Percentiles rank a stretch among this genome's conserved stretches.
phyloP scores from a whole-genome alignment of 1,284 basidiomycete genomes.

The Cryptococcus neoformans region DNA sequence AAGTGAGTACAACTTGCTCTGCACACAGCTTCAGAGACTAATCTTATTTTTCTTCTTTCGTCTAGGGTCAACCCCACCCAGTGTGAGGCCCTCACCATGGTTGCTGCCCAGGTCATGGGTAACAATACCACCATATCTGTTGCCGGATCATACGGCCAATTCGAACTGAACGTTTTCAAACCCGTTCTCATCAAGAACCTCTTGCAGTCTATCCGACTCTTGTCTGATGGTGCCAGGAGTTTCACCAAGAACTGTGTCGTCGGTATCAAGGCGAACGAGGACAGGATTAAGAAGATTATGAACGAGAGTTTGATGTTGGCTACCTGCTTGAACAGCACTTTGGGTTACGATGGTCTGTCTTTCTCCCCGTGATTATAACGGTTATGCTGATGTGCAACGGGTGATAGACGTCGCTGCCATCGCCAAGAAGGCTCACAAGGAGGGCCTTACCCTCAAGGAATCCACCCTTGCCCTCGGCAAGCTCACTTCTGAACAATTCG shows the following conservation, averaged over 20 bases:
- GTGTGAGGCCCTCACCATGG: slow-evolving; percentile 99
- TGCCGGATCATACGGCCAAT: slow-evolving; percentile 93
- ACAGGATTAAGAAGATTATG: slow-evolving; percentile 80
- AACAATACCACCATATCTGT: slow-evolving; percentile 94
- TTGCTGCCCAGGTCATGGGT: slow-evolving; percentile 97
- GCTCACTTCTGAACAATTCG: slow-evolving; percentile 88
- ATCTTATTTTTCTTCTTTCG: background rate
- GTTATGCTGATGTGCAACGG: too few relatives aligned
- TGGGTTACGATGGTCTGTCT: slow-evolving; percentile 36
- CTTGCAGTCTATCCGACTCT: slow-evolving; percentile 87
- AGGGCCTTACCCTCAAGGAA: slow-evolving; percentile 93
- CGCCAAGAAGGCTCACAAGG: slow-evolving; percentile 99
- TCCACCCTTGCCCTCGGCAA: slow-evolving; percentile 85
- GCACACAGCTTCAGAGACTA: background rate
- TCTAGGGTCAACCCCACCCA: slow-evolving; percentile 91
- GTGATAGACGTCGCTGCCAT: slow-evolving; percentile 89
- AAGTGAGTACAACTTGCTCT: slow-evolving; percentile 54
- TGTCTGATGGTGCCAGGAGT: slow-evolving; percentile 88
- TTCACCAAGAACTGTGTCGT: slow-evolving; percentile 98
- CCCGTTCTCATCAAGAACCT: slow-evolving; percentile 98
- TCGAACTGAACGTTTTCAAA: slow-evolving; percentile 99
- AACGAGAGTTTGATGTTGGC: slow-evolving; percentile 92
- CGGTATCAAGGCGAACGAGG: slow-evolving; percentile 91
- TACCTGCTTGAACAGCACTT: slow-evolving; percentile 40
- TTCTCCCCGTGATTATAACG: background rate